Base-by-base conservation (phyloP, 805 yeast genomes). In the Saturnispora sanitii region DNA sequence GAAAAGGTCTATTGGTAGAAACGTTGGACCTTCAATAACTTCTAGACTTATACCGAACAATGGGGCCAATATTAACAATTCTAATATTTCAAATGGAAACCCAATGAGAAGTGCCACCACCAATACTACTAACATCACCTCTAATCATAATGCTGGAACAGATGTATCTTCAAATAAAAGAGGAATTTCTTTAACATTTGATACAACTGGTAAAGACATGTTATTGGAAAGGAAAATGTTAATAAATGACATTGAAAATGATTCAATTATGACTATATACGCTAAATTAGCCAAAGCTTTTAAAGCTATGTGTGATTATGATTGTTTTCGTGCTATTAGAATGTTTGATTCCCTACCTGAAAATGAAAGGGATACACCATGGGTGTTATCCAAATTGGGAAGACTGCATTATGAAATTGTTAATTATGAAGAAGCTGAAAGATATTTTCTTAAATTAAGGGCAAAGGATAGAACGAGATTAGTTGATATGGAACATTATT, bases 401-500 rank as follows among this genome's bases (percentile, higher is more conserved):
- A 67, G 87, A 47, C 63, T 85, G 33, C 86, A 86, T 59, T 88
- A 82, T 60, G 97, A 90, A 57, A 75, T 82, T 47, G 90, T 83
- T 16, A 82, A 86, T 57, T 90, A 90, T 60, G 79, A 77, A 43
- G 82, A 81, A 58, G 72, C 94, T 7, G 82, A 78, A 45, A 57
- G 64, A 33, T 77, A 71, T 49, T 90, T 83, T 54, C 61, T 62
- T 15, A 69, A 68, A 48, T 66, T 92, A 41, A 68, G 95, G 40
- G 65, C 64, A 41, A 44, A 79, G 20, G 95, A 87, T 60, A 73
- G 90, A 32, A 82, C 88, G 9, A 68, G 97, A 42, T 56, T 80
- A 13, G 78, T 76, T 46, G 97, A 87, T 55, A 85, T 90, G 92
- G 97, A 92, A 54, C 77, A 79, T 50, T 87, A 75, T 55, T 86